A percentile compares a stretch with the other conserved stretches of the same genome.
Evolutionary conservation across 2,329 filamentous ascomycete species (phyloP).

Genomic region (Penicillium freii): DNA sequence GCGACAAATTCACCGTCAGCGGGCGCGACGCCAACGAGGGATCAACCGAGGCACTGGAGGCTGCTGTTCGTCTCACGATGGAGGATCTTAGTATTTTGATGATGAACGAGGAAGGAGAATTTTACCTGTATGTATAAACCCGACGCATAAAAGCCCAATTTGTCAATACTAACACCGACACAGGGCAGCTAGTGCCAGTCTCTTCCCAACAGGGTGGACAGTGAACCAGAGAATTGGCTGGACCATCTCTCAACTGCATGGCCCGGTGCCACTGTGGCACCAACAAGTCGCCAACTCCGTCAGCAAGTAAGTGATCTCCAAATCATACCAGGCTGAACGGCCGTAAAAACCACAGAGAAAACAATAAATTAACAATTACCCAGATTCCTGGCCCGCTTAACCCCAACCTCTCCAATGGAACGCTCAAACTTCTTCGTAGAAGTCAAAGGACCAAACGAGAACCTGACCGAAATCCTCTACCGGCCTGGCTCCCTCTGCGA

Average conservation of each 20-base stretch:
- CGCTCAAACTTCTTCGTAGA: conserved; percentile 53
- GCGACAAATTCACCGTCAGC: conserved; percentile 45
- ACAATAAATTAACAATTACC: background rate
- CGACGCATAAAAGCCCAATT: background rate
- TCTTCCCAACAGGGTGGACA: conserved; percentile 55
- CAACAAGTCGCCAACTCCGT: conserved; percentile 46
- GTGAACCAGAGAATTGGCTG: conserved; percentile 51
- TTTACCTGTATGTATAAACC: conserved; percentile 44
- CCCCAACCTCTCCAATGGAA: conserved; percentile 47
- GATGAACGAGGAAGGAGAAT: conserved; percentile 47
- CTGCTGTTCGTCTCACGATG: conserved; percentile 50
- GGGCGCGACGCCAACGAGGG: conserved; percentile 23
- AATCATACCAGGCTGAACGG: background rate
- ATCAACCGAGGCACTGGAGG: conserved; percentile 48
- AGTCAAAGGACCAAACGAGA: conserved; percentile 39
- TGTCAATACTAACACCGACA: conserved; percentile 1
- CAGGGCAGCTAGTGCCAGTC: conserved; percentile 51
- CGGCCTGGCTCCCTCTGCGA: conserved; percentile 43
- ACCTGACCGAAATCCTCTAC: conserved; percentile 46
- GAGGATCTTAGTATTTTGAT: conserved; percentile 54
- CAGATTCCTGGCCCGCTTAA: conserved; percentile 50
- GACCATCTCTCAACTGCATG: conserved; percentile 49
- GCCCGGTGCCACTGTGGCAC: conserved; percentile 51
- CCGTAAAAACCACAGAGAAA: background rate
- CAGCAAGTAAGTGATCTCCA: conserved; percentile 38